These are phyloP conservation scores for Tetraselmis striata DNA, from an alignment of 139 green algal species.

Conservation along the genomic window DNA sequence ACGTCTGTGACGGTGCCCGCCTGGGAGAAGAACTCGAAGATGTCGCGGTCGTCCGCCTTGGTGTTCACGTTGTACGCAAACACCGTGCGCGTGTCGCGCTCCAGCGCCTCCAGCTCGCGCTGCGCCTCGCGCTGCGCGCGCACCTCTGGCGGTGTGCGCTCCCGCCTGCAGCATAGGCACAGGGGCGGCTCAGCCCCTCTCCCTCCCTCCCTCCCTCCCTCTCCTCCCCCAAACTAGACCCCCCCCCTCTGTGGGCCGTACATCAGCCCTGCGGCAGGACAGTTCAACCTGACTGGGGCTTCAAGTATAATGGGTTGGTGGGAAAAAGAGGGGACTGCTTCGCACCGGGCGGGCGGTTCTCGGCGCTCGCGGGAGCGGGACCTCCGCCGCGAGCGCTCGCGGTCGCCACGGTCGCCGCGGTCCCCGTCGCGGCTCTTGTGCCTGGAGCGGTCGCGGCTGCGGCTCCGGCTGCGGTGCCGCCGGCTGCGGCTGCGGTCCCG, in stretches of 20 bases:
- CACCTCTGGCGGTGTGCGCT: constrained; percentile 56
- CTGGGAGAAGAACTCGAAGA: constrained; percentile 80
- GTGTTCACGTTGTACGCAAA: constrained; percentile 84
- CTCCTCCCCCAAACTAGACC: background rate
- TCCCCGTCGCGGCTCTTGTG: background rate
- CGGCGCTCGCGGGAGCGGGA: constrained; percentile 16
- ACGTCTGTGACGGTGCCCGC: constrained; percentile 79
- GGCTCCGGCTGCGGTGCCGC: background rate
- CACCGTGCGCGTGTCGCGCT: constrained; percentile 79
- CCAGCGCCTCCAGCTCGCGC: constrained; percentile 55
- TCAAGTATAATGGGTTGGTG: background rate
- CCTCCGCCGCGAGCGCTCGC: background rate
- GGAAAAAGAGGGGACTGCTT: background rate
- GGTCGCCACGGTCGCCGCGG: background rate
- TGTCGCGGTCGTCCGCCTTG: constrained; percentile 72
- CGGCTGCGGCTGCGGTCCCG: constrained; percentile 10
- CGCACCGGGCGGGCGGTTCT: background rate
- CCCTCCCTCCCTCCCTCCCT: background rate
- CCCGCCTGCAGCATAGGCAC: background rate
- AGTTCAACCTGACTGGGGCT: background rate
- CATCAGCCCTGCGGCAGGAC: too few relatives aligned
- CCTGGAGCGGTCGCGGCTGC: background rate
- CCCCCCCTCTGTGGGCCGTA: too few relatives aligned
- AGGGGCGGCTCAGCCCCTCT: background rate
- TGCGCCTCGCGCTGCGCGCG: constrained; percentile 50